Evolutionary conservation across 495 filamentous ascomycete genomes (phyloP).

Genomic region (Lasiosphaeria miniovina): DNA sequence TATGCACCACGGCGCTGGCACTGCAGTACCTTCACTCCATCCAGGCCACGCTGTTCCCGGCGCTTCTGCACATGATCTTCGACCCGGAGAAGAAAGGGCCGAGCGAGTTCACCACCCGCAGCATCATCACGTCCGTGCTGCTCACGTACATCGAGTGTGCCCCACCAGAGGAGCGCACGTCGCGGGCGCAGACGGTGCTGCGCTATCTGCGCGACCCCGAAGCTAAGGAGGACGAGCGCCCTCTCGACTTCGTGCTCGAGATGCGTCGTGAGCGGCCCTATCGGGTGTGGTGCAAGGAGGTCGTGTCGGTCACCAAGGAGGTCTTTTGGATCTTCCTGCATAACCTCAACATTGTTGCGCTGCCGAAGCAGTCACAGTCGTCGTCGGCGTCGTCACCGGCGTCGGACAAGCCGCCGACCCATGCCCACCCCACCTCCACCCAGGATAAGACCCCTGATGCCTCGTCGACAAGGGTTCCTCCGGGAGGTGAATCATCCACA

Average conservation of each 20-base stretch:
- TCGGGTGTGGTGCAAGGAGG: conserved; percentile 89
- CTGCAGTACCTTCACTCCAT: conserved; percentile 77
- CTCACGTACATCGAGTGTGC: conserved; percentile 76
- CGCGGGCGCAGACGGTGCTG: conserved; percentile 66
- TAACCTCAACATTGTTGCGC: conserved; percentile 79
- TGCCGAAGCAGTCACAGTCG: conserved; percentile 25
- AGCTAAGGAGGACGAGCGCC: conserved; percentile 67
- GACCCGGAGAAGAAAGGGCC: conserved; percentile 97
- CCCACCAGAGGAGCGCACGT: conserved; percentile 48
- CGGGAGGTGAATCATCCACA: no score
- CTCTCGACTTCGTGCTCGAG: conserved; percentile 79
- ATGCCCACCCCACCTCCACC: background rate
- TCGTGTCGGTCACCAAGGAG: conserved; percentile 89
- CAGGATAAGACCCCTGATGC: background rate
- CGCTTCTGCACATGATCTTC: conserved; percentile 83
- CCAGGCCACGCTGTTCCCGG: conserved; percentile 78
- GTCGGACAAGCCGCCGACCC: conserved; percentile 20
- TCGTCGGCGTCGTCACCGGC: conserved; percentile 19
- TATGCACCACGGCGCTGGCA: conserved; percentile 86
- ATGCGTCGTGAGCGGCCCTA: conserved; percentile 89
- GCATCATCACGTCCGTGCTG: conserved; percentile 79
- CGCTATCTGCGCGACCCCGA: conserved; percentile 78
- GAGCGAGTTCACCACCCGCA: conserved; percentile 89
- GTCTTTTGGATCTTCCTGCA: conserved; percentile 99
- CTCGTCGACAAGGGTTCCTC: no score